phyloP scores from a whole-genome alignment of 345 rosid species.

The Geranium rotundifolium region DNA sequence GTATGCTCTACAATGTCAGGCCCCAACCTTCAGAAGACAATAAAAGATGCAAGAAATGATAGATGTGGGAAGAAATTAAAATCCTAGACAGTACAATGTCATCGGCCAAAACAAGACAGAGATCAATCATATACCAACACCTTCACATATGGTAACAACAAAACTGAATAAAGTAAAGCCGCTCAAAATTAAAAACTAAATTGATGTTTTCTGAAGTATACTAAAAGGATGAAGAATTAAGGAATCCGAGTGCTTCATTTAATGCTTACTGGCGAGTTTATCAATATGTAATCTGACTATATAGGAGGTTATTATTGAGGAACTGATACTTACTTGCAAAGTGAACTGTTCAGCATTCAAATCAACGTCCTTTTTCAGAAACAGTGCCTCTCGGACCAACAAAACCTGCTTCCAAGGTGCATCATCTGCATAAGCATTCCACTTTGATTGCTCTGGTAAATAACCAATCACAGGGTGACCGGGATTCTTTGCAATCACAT shows the following conservation, averaged over 20 bases:
- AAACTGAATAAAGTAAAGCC: no score
- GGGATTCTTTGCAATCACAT: constrained; percentile 51
- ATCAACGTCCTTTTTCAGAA: constrained; percentile 25
- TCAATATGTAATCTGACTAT: background rate
- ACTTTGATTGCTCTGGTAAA: constrained; percentile 65
- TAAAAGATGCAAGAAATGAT: no score
- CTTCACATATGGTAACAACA: no score
- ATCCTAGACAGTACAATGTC: no score
- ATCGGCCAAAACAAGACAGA: no score
- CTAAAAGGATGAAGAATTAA: no score
- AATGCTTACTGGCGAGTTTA: background rate
- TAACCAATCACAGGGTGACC: constrained; percentile 30
- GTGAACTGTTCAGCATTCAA: constrained; percentile 23
- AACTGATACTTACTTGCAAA: constrained; percentile 40
- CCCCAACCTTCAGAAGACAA: no score
- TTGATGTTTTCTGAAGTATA: background rate
- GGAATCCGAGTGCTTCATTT: background rate
- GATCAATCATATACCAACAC: no score
- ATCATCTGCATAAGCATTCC: constrained; percentile 45
- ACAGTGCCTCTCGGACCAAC: constrained; percentile 43
- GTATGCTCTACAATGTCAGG: no score
- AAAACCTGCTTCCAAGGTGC: constrained; percentile 71
- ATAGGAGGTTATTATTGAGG: background rate
- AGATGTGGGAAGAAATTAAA: no score
- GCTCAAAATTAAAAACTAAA: background rate